These are phyloP conservation scores for Sicyos baderoa DNA, from an alignment of 306 rosid genomes.

Conservation along the genomic window DNA sequence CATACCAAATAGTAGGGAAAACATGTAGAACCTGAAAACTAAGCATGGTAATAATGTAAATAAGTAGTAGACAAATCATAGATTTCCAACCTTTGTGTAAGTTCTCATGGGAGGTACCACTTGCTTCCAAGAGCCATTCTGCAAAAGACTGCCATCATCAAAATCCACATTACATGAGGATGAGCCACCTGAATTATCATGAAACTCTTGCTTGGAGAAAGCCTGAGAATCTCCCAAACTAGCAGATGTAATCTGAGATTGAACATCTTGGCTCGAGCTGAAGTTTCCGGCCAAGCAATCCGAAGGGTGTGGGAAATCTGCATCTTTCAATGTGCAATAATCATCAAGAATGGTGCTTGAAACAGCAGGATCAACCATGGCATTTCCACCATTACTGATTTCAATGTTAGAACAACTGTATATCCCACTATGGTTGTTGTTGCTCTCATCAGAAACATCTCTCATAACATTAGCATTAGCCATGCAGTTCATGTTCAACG, in stretches of 20 bases:
- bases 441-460: conserved; percentile 77
- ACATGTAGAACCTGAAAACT: background rate
- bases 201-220: conserved; percentile 48
- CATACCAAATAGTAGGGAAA: background rate
- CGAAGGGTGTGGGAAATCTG: conserved; percentile 48
- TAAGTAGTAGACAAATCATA: no score
- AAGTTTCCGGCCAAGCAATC: conserved; percentile 59
- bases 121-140: conserved; percentile 76
- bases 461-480: conserved; percentile 42
- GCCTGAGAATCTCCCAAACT: conserved; percentile 73
- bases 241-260: conserved; percentile 80
- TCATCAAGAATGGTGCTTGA: conserved; percentile 69
- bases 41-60: no score
- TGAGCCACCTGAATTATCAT: conserved; percentile 69
- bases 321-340: conserved; percentile 46
- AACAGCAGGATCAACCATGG: conserved; percentile 57
- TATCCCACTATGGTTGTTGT: conserved; percentile 73
- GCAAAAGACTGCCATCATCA: conserved; percentile 72
- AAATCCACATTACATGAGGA: conserved; percentile 84
- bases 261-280: conserved; percentile 81
- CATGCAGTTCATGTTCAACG: conserved; percentile 33
- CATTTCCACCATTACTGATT: conserved; percentile 40
- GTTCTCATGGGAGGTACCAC: conserved; percentile 67
- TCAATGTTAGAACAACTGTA: conserved; percentile 44
- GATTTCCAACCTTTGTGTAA: conserved; percentile 69